Evolutionary conservation across 148 eudicot species (phyloP), one percentile per base, ranked within the genome.

Genomic region (Rhododendron simsii): DNA sequence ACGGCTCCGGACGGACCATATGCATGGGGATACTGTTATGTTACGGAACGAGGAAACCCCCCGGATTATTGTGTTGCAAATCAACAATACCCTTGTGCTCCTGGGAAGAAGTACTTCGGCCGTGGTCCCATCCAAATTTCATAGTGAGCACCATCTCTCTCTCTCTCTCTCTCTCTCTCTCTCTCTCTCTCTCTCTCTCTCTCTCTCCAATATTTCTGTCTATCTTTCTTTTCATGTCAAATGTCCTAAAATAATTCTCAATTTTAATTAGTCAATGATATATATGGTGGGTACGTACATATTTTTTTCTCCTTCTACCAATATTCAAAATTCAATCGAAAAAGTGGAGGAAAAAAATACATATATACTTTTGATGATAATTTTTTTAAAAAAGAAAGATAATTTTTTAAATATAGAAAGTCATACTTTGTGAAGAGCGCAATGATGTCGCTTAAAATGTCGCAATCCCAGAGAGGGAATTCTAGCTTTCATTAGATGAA

Each of bases 91-190:
- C 95, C 95, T 6, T 93, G 95, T 44, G 89, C 89, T 71, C 55
- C 94, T 15, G 91, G 93, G 4, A 87, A 88, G 85, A 76, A 45
- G 23, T 93, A 93, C 84, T 93, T 74, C 59, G 94, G 94, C 18
- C 89, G 94, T 14, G 95, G 93, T n/a, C 94, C 95, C 0, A 92
- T 93, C 82, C 95, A 92, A 87, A 59, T 93, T 79, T 84, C 94
- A 2, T 84, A 90, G 94, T 93, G 81, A 87, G 92, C 79, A 9
- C 5, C 9, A n/a, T 16, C 15, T 55, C 21, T 16, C 6, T 16
- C 35, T 15, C 69, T 61, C 69, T 61, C 14, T 33, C 35, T 33
- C 35, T 33, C 35, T 33, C 35, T 41, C 44, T 5, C 44, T 48
- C 35, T 2, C 37, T 2, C 37, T 35, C 37, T 16, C 16, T 55